phyloP scores from a whole-genome alignment of 306 rosid species.

The Pyrus pyrifolia region DNA sequence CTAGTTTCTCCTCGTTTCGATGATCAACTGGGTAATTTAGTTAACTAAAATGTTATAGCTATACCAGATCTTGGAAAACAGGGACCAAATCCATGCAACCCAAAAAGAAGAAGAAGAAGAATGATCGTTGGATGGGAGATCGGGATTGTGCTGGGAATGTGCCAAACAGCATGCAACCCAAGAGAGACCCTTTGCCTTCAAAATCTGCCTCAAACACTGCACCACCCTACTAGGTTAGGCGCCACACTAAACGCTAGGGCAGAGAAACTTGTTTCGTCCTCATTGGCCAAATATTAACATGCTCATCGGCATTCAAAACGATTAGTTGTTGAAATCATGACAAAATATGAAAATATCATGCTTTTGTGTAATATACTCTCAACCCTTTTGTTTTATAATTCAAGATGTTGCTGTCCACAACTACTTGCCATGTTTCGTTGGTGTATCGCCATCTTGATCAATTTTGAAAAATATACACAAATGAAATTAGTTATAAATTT shows the following conservation, averaged over 20 bases:
- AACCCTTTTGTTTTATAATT: background rate
- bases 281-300: background rate
- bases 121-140: background rate
- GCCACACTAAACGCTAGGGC: background rate
- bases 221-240: background rate
- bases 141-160: constrained; percentile 8
- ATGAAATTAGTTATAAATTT: too few relatives aligned
- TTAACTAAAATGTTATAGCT: background rate
- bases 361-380: background rate
- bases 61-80: background rate
- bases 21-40: too few relatives aligned
- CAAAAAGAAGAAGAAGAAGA: background rate
- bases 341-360: background rate
- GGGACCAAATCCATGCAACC: background rate
- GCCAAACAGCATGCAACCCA: constrained; percentile 5
- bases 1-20: background rate
- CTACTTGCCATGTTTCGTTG: background rate
- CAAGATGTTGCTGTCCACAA: background rate
- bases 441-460: background rate
- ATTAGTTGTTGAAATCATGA: background rate
- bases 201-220: constrained; percentile 4
- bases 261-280: background rate
- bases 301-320: background rate
- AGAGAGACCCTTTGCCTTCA: background rate
- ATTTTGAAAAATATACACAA: background rate